phyloP scores from a whole-genome alignment of 257 asterid species.

The Ilex aquifolium region DNA sequence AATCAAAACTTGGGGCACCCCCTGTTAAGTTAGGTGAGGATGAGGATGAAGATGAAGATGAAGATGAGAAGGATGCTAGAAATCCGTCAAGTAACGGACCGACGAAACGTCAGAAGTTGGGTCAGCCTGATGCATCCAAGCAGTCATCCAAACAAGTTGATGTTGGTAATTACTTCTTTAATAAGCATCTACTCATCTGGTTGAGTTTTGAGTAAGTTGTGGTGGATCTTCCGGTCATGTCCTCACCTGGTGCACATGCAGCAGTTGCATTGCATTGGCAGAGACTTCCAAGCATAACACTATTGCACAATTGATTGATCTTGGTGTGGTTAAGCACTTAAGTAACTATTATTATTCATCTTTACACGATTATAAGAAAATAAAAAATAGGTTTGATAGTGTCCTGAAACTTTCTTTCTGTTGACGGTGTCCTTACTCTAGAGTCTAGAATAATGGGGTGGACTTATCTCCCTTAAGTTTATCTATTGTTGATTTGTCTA shows the following conservation, averaged over 20 bases:
- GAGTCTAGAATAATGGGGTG: too few species aligned
- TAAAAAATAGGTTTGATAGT: too few species aligned
- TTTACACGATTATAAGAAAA: too few species aligned
- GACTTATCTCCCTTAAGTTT: too few species aligned
- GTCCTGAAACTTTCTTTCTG: not conserved
- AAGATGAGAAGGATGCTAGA: slow-evolving; percentile 49
- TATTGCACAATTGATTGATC: too few species aligned
- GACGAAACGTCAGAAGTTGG: slow-evolving; percentile 63
- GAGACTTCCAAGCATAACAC: not conserved
- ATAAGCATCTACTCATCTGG: not conserved
- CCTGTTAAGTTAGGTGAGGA: slow-evolving; percentile 73
- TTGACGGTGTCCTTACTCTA: not conserved
- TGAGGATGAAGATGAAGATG: slow-evolving; percentile 68
- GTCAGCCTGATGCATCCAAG: slow-evolving; percentile 36
- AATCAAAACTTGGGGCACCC: slow-evolving; percentile 66
- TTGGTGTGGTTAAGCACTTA: too few species aligned
- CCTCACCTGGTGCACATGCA: not conserved
- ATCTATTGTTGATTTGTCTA: too few species aligned
- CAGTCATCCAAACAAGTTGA: slow-evolving; percentile 46
- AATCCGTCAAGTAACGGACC: slow-evolving; percentile 57
- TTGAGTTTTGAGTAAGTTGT: not conserved
- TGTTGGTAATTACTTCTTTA: slow-evolving; percentile 75
- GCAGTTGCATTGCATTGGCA: not conserved
- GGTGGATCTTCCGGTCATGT: not conserved
- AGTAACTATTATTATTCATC: too few species aligned